Conservation (phyloP, 352 stramenopile species). For the Phytophthora foliorum region DNA sequence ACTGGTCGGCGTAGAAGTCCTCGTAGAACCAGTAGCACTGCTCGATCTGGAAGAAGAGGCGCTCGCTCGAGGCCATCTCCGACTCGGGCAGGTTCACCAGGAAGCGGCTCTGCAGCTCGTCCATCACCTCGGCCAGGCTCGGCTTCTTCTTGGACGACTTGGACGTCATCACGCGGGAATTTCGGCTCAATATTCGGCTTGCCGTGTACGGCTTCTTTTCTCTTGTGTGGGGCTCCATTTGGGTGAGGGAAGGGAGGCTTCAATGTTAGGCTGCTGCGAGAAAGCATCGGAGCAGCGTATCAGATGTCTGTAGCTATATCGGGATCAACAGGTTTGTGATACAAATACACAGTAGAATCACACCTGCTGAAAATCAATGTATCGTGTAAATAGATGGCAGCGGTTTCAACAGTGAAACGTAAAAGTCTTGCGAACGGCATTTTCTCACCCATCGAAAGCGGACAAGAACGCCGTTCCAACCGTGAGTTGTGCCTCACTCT, state of each 20-base stretch:
- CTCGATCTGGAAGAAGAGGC: slow-evolving; percentile 98
- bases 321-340: not conserved
- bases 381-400: slow-evolving; percentile 7
- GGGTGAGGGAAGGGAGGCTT: slow-evolving; percentile 15
- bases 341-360: not conserved
- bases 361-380: not conserved
- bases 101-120: slow-evolving; percentile 97
- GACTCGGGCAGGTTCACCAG: slow-evolving; percentile 94
- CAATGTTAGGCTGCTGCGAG: slow-evolving; percentile 14
- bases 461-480: not conserved
- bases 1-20: slow-evolving; percentile 95
- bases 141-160: slow-evolving; percentile 55
- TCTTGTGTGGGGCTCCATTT: slow-evolving; percentile 32
- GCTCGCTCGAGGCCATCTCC: slow-evolving; percentile 92
- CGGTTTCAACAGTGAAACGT: not conserved
- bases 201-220: slow-evolving; percentile 45
- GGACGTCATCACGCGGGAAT: slow-evolving; percentile 26
- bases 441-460: not conserved
- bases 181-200: slow-evolving; percentile 26
- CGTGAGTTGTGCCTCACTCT: not conserved
- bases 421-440: slow-evolving; percentile 13
- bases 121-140: slow-evolving; percentile 92
- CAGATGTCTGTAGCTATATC: slow-evolving; percentile 2
- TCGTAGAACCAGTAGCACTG: slow-evolving; percentile 99
- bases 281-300: not conserved